Conservation (phyloP, 805 yeast species). For the Dipodascopsis uninucleata region DNA sequence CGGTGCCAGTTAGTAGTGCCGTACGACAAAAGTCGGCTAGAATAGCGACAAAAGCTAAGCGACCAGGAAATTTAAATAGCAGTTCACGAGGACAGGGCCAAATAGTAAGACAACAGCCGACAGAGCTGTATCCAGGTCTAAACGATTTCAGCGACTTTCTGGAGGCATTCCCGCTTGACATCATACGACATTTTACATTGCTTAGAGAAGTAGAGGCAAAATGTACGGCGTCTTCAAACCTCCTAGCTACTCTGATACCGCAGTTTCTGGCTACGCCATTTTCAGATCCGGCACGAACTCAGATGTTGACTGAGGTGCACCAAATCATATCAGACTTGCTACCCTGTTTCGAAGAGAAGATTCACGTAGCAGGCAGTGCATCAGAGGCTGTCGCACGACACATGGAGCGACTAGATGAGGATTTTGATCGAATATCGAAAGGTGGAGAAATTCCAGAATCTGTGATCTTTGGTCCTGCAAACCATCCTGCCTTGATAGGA, state of each 20-base stretch:
- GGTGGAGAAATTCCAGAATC: slow-evolving; percentile 78
- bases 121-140: slow-evolving; percentile 70
- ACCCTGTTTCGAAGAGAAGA: slow-evolving; percentile 92
- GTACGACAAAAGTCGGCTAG: slow-evolving; percentile 20
- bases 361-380: slow-evolving; percentile 94
- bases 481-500: slow-evolving; percentile 84
- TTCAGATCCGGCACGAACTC: slow-evolving; percentile 32
- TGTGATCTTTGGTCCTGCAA: slow-evolving; percentile 70
- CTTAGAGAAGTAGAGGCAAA: slow-evolving; percentile 94
- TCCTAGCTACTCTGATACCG: slow-evolving; percentile 53
- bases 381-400: slow-evolving; percentile 70
- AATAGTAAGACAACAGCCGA: slow-evolving; percentile 8
- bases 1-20: slow-evolving; percentile 1
- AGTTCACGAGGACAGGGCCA: background rate
- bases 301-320: slow-evolving; percentile 39
- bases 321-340: slow-evolving; percentile 58
- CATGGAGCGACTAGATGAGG: slow-evolving; percentile 70
- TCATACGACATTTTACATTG: slow-evolving; percentile 78
- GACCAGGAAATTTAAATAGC: background rate
- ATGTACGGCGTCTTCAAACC: slow-evolving; percentile 71
- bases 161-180: slow-evolving; percentile 82
- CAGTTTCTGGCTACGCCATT: slow-evolving; percentile 40
- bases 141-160: slow-evolving; percentile 89
- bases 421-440: slow-evolving; percentile 66
- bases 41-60: slow-evolving; percentile 16